These are phyloP conservation scores for Poa annua DNA, from an alignment of 176 grass and related monocot genomes.

Conservation along the genomic window DNA sequence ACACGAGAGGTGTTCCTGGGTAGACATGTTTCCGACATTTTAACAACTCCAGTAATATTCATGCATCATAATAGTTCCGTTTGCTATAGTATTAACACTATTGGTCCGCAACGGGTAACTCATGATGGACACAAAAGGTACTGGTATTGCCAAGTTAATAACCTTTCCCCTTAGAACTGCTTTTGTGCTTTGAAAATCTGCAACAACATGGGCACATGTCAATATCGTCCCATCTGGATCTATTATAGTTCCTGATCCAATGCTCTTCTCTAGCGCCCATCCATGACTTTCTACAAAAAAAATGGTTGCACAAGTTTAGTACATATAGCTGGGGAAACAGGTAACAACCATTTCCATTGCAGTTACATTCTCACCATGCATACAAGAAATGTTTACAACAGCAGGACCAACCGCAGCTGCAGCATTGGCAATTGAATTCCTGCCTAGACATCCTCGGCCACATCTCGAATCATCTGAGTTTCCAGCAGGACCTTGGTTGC, in stretches of 20 bases:
- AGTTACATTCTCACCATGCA: constrained; percentile 44
- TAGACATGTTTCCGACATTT: constrained; percentile 7
- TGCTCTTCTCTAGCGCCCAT: constrained; percentile 41
- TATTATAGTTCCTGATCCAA: constrained; percentile 93
- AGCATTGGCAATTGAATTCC: constrained; percentile 72
- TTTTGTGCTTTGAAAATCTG: constrained; percentile 47
- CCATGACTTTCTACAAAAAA: constrained; percentile 59
- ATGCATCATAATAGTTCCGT: constrained; percentile 8
- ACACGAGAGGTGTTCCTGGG: background rate
- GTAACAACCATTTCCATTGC: background rate
- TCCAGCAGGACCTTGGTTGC: constrained; percentile 46
- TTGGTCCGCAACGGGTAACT: background rate
- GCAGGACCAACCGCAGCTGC: constrained; percentile 71
- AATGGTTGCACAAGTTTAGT: constrained; percentile 25
- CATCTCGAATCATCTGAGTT: constrained; percentile 59
- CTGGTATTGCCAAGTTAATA: constrained; percentile 33
- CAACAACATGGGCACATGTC: constrained; percentile 91
- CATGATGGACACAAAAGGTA: constrained; percentile 21
- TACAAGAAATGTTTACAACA: constrained; percentile 79
- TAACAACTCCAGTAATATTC: constrained; percentile 7
- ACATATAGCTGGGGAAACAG: background rate
- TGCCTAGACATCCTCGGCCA: constrained; percentile 57
- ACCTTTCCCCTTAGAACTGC: constrained; percentile 56
- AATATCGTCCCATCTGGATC: constrained; percentile 85
- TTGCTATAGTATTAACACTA: background rate